Conservation (phyloP, 331 rosid species). For the Prunus yedoensis region DNA sequence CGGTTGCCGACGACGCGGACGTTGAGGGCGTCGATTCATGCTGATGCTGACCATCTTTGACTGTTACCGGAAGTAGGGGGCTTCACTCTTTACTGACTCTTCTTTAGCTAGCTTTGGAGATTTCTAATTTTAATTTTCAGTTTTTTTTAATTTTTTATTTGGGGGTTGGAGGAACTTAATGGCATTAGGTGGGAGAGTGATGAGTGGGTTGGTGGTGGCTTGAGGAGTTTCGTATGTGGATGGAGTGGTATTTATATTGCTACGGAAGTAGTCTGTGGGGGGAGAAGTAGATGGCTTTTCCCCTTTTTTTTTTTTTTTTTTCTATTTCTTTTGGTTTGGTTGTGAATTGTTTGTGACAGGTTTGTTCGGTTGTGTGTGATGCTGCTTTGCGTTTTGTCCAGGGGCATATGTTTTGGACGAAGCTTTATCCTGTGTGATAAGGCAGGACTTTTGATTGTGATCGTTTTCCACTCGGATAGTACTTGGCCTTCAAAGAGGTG, state of each 20-base stretch:
- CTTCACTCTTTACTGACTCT: too few relatives aligned
- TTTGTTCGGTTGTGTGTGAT: not conserved
- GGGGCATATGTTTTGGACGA: not conserved
- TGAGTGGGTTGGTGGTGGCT: not conserved
- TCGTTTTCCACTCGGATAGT: not conserved
- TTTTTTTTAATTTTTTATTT: not conserved
- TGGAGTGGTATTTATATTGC: constrained; percentile 15
- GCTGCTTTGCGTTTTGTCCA: not conserved
- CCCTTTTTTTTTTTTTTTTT: not conserved
- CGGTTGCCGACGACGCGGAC: constrained; percentile 88
- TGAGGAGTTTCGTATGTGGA: not conserved
- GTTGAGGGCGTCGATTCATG: constrained; percentile 67
- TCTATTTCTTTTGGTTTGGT: not conserved
- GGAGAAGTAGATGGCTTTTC: not conserved
- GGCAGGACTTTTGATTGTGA: not conserved
- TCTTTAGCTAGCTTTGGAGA: too few relatives aligned
- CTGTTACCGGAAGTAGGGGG: not conserved
- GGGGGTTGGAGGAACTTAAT: not conserved
- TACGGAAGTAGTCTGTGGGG: not conserved
- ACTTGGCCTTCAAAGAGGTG: too few relatives aligned
- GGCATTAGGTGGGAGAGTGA: not conserved
- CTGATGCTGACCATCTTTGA: constrained; percentile 24
- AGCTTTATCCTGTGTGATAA: not conserved
- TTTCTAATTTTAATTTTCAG: not conserved
- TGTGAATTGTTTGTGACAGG: not conserved